phyloP scores from a whole-genome alignment of 2,329 filamentous ascomycete species.

The Zelopaecilomyces penicillatus region DNA sequence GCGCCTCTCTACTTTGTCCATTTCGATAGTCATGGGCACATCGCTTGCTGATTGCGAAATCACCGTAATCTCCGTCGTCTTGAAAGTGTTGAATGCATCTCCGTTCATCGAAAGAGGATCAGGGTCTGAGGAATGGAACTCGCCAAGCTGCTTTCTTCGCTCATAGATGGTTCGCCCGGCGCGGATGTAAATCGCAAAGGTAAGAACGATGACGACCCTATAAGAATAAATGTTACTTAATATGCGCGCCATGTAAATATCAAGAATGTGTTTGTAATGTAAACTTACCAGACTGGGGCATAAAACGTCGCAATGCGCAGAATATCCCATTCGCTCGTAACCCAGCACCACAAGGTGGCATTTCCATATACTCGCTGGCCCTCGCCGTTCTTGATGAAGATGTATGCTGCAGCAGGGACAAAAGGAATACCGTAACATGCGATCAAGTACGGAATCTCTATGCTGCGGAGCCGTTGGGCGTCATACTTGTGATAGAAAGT shows the following conservation, averaged over 20 bases:
- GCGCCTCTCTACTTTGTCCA: constrained; percentile 16
- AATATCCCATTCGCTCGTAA: constrained; percentile 56
- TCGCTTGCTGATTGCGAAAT: constrained; percentile 37
- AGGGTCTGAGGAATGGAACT: constrained; percentile 41
- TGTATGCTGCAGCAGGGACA: constrained; percentile 56
- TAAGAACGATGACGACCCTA: constrained; percentile 53
- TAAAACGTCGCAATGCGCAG: constrained; percentile 71
- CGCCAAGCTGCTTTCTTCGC: constrained; percentile 53
- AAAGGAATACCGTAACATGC: constrained; percentile 67
- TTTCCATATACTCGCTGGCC: constrained; percentile 60
- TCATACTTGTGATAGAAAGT: constrained; percentile 72
- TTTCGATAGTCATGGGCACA: constrained; percentile 13
- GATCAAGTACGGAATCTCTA: constrained; percentile 64
- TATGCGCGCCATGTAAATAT: background rate
- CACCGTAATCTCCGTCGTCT: constrained; percentile 57
- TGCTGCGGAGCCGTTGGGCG: constrained; percentile 49
- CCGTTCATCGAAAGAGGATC: constrained; percentile 31
- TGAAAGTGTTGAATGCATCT: constrained; percentile 40
- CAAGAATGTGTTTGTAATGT: background rate
- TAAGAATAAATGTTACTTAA: background rate
- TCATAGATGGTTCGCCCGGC: constrained; percentile 61
- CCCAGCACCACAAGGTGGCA: constrained; percentile 77
- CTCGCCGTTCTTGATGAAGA: constrained; percentile 50
- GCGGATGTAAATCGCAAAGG: constrained; percentile 56
- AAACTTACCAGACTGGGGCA: constrained; percentile 55